Conservation (phyloP, 164 flowering plant genomes). For the Aristolochia fimbriata region DNA sequence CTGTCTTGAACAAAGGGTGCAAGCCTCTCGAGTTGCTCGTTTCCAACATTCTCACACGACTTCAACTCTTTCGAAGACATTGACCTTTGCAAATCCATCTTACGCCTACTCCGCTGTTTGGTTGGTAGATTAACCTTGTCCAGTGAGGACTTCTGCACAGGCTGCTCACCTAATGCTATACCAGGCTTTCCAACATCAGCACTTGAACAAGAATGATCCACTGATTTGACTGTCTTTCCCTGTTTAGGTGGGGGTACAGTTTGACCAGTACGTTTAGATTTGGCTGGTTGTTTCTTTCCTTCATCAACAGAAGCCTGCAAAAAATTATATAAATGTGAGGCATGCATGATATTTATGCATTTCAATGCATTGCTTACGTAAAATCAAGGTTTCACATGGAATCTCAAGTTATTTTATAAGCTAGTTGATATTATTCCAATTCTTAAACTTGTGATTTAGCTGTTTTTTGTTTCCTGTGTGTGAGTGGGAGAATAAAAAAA, state of each 20-base stretch:
- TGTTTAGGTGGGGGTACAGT: slow-evolving; percentile 26
- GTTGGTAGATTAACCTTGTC: slow-evolving; percentile 37
- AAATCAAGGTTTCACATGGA: background rate
- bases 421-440: too few species aligned
- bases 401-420: too few species aligned
- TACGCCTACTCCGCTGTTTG: slow-evolving; percentile 60
- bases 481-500: too few species aligned
- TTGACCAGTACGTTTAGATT: slow-evolving; percentile 31
- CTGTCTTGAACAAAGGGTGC: slow-evolving; percentile 23
- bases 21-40: slow-evolving; percentile 18
- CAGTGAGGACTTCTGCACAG: slow-evolving; percentile 23
- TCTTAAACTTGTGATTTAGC: too few species aligned
- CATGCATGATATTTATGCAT: background rate
- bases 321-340: background rate
- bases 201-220: slow-evolving; percentile 42
- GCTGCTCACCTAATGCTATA: slow-evolving; percentile 29
- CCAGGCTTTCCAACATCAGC: slow-evolving; percentile 32
- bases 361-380: background rate
- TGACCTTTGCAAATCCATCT: slow-evolving; percentile 32
- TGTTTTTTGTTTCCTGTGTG: too few species aligned
- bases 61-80: slow-evolving; percentile 22
- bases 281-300: slow-evolving; percentile 25
- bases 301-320: slow-evolving; percentile 32
- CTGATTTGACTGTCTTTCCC: slow-evolving; percentile 24
- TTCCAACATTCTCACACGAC: slow-evolving; percentile 22